These are phyloP conservation scores for Ustilago vetiveriae DNA, from an alignment of 1,284 basidiomycete genomes.

Conservation along the genomic window DNA sequence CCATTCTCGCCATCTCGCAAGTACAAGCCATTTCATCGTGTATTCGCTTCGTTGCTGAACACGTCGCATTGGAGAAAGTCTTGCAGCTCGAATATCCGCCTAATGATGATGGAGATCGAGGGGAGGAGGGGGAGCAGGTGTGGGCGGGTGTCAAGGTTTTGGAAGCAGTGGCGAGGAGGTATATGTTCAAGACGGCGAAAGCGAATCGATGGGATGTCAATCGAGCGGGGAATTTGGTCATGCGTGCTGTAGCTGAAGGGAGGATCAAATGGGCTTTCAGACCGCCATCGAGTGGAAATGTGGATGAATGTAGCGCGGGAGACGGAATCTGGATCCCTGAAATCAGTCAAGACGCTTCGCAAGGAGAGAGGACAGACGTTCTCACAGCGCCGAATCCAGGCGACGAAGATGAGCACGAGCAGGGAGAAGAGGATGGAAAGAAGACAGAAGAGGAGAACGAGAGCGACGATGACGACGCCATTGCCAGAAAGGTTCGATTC, in stretches of 20 bases:
- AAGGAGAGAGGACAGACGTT: slow-evolving; percentile 10
- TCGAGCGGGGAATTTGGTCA: slow-evolving; percentile 82
- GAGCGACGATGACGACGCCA: slow-evolving; percentile 16
- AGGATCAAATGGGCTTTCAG: slow-evolving; percentile 80
- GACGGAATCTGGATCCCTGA: slow-evolving; percentile 42
- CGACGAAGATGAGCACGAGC: slow-evolving; percentile 29
- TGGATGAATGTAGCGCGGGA: not conserved
- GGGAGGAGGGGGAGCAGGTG: slow-evolving; percentile 37
- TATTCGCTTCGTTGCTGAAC: slow-evolving; percentile 75
- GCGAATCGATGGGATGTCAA: slow-evolving; percentile 86
- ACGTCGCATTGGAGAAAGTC: slow-evolving; percentile 81
- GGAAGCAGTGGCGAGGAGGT: slow-evolving; percentile 77
- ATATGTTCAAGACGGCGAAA: slow-evolving; percentile 81
- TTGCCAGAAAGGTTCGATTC: slow-evolving; percentile 29
- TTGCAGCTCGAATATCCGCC: slow-evolving; percentile 70
- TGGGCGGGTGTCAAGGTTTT: slow-evolving; percentile 87
- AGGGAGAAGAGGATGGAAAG: slow-evolving; percentile 18
- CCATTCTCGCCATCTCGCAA: slow-evolving; percentile 82
- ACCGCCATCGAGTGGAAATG: slow-evolving; percentile 14
- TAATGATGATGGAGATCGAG: slow-evolving; percentile 56
- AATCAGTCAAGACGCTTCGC: not conserved
- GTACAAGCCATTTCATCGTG: slow-evolving; percentile 82
- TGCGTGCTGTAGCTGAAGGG: slow-evolving; percentile 76
- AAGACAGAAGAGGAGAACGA: slow-evolving; percentile 1
- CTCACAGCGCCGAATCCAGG: slow-evolving; percentile 32